Base-by-base conservation (phyloP, 2,329 filamentous ascomycete genomes). In the Stenocarpella maydis region DNA sequence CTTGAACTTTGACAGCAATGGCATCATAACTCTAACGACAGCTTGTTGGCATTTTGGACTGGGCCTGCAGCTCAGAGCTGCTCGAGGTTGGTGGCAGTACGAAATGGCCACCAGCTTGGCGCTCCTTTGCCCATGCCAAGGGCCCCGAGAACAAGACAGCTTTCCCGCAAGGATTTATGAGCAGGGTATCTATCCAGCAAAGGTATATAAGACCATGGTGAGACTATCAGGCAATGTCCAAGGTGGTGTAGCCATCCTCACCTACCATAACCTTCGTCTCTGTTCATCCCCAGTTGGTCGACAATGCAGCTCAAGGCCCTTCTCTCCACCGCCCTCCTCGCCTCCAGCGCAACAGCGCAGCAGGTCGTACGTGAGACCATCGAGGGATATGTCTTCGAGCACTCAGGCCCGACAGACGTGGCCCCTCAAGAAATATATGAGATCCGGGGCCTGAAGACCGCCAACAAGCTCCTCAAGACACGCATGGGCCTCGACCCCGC, bases 281-380 rank as follows among this genome's bases (percentile, higher is more conserved):
- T 49, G 8, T 37, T 19, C n/a, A 37, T 37, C n/a, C 41, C 28
- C 14, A 24, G 28, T 26, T 17, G 41, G 41, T 63, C 45, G 55
- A 66, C 61, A 31, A 70, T 71, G 70, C 66, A 70, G 65, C 67
- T 65, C 68, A 70, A 68, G 68, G 54, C 68, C 26, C 31, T 65
- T 17, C 12, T 70, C 17, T 37, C 64, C 31, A 52, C 54, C 43
- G n/a, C 64, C 37, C 26, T 71, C 37, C 55, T 53, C 52, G 55
- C 65, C 39, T 43, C 60, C 60, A 31, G 34, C 50, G 68, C 65
- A 60, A 8, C 58, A 63, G 41, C 58, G 58, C 58, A 63, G 28
- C 41, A 63, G 43, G 58, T 63, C 43, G 28, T 63, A 5, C 45
- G 26, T 43, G 58, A 63, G 43, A 63, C 43, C 28, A 49, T 63